Base-by-base conservation (phyloP, 495 filamentous ascomycete species). In the Penicillium samsonianum region DNA sequence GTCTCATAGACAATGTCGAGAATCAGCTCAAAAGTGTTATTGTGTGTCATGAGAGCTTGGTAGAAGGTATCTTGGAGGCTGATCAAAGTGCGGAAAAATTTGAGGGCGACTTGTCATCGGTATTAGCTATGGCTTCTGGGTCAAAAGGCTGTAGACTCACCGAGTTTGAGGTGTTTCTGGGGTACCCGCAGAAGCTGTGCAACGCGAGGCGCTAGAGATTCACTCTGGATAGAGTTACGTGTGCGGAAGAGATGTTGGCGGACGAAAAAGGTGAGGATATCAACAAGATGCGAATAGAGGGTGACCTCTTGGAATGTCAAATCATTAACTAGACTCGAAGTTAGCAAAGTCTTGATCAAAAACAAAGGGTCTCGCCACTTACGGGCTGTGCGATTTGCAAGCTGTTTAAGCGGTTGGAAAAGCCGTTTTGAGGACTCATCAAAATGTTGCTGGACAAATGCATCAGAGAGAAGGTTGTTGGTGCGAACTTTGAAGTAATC, bases 261-360 rank as follows among this genome's bases (percentile, higher is more conserved):
- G 62, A 96, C 87, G 71, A 96, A 96, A 72, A 96, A 98, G 66
- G 90, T 95, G 25, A 98, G 82, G 37, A 96, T 92, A 67, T 98
- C 94, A 50, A 97, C 90, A 47, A 98, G 80, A 70, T 97, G 92
- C 14, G 86, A 84, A 73, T 92, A 94, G 26, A 97, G 78, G 7
- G 91, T 89, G 23, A 94, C 91, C 69, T 97, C 89, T 58, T 92
- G 84, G 55, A 92, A 86, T 16, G 78, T 82, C 50, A 90, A 73
- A 59, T 82, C 76, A 65, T 80, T 72, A 67, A 90, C 85, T 88
- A 52, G 17, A 20, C 30, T 40, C 16, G 25, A 54, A 30, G 58
- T 71, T 62, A 71, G 59, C 46, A 26, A 46, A 17, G 10, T 6
- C 6, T 26, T n/a, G n/a, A 7, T 7, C 40, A 23, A 42, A n/a